Evolutionary conservation across 352 stramenopile species (phyloP), one percentile per base, ranked within the genome.

Genomic region (Globisporangium apiculatum): DNA sequence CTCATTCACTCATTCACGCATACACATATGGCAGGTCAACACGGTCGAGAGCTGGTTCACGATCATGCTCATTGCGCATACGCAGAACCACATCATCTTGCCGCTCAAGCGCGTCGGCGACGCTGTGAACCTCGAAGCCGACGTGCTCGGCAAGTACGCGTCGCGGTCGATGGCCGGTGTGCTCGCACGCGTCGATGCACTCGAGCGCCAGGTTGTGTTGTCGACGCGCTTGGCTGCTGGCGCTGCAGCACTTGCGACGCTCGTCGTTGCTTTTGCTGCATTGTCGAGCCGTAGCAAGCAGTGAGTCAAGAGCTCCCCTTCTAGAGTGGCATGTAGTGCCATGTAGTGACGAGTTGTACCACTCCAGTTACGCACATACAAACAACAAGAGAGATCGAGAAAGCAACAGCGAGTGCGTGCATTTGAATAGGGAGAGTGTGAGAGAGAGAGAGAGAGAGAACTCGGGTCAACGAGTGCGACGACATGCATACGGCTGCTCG

Each of bases 51-150:
- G 84, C 58, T 99, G 90, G 83, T 99, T 99, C 72, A 97, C 89
- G 48, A 97, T 99, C 68, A 99, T 99, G 97, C 86, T 99, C 67
- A 95, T 99, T 57, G 82, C 95, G 55, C 96, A 99, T 75, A 99
- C 97, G 38, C 97, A 98, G 66, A 97, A 97, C 74, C 89, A 97
- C 68, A 96, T 99, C 48, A 96, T 98, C 50, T 73, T 99, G 48
- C 95, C 96, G 18, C 72, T 83, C 35, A 99, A 99, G 71, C 68
- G 79, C 51, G 66, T 95, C 7, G 90, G 89, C 35, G 82, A 91
- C 66, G 60, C 59, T 37, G 89, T 98, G 17, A 98, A 98, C 73
- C 65, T 98, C 37, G 93, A 98, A 69, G 73, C 80, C 35, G 91
- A 98, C 62, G 86, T 98, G 50, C 73, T 98, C 53, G 87, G 85